Conservation (phyloP, 108 stramenopile species). For the Pseudonitzschia multiseries region DNA sequence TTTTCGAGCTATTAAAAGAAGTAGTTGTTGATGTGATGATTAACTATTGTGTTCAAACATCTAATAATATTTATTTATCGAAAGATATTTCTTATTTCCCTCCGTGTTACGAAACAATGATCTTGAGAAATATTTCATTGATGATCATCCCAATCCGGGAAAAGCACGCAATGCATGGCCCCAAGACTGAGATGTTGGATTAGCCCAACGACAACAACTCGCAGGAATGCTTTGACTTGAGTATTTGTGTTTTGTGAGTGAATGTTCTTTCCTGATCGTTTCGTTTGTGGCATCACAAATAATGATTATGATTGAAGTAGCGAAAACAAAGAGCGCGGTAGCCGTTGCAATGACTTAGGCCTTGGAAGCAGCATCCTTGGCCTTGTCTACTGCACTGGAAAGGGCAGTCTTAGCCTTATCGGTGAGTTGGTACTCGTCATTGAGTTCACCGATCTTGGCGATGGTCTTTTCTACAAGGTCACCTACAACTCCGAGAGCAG, state of each 20-base stretch:
- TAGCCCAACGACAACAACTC: background rate
- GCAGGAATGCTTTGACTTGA: background rate
- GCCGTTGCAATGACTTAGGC: background rate
- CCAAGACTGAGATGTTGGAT: background rate
- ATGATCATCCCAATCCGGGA: background rate
- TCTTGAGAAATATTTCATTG: background rate
- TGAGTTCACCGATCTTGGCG: constrained; percentile 79
- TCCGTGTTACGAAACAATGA: background rate
- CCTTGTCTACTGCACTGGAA: constrained; percentile 74
- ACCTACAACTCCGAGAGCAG: constrained; percentile 82
- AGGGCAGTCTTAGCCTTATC: constrained; percentile 74
- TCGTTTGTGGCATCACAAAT: background rate
- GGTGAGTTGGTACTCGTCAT: constrained; percentile 83
- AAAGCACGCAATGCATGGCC: background rate
- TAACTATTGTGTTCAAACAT: too few relatives aligned
- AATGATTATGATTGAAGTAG: background rate
- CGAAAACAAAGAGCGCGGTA: background rate
- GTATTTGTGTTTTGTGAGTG: background rate
- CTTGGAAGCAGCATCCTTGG: constrained; percentile 51
- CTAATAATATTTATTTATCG: background rate
- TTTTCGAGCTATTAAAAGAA: too few relatives aligned
- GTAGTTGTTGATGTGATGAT: too few relatives aligned
- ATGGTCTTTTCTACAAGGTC: constrained; percentile 88
- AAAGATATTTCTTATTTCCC: background rate
- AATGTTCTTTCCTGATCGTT: background rate